Percentiles rank a stretch among this genome's conserved stretches.
Evolutionary conservation across 2,329 filamentous ascomycete genomes (phyloP).

Genomic region (Pseudogymnoascus pannorum): DNA sequence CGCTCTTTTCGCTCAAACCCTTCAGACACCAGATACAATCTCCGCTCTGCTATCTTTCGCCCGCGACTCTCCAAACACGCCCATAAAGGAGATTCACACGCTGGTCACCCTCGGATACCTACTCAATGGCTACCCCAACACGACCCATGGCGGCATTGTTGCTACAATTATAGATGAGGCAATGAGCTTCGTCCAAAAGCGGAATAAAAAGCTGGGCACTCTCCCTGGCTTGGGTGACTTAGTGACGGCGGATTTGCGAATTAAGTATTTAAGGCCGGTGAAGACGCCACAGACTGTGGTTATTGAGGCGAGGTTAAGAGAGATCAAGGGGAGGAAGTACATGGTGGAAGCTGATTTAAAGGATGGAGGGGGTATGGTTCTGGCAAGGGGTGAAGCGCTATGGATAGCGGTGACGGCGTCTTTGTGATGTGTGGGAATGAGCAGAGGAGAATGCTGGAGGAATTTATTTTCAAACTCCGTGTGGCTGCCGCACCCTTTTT

Average conservation of each 20-base stretch:
- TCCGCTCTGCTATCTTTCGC: conserved; percentile 23
- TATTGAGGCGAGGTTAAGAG: conserved; percentile 37
- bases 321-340: conserved; percentile 46
- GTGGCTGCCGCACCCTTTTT: too few relatives aligned
- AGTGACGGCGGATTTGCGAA: conserved; percentile 49
- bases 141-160: conserved; percentile 52
- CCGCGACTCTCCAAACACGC: conserved; percentile 3
- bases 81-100: conserved; percentile 16
- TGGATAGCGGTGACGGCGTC: conserved; percentile 33
- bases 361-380: conserved; percentile 39
- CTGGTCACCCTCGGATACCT: conserved; percentile 38
- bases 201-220: conserved; percentile 21
- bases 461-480: background rate
- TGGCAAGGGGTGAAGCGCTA: conserved; percentile 46
- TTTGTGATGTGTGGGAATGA: background rate
- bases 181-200: conserved; percentile 42
- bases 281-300: conserved; percentile 42
- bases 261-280: conserved; percentile 46
- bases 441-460: background rate
- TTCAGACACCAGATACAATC: conserved; percentile 24
- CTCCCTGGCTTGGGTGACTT: conserved; percentile 23
- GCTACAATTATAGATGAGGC: conserved; percentile 52
- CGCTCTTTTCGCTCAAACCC: conserved; percentile 23
- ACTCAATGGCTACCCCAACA: conserved; percentile 45
- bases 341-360: conserved; percentile 43